These are phyloP conservation scores for Yamadazyma atlantica DNA, from an alignment of 1,139 yeast species.

Conservation along the genomic window DNA sequence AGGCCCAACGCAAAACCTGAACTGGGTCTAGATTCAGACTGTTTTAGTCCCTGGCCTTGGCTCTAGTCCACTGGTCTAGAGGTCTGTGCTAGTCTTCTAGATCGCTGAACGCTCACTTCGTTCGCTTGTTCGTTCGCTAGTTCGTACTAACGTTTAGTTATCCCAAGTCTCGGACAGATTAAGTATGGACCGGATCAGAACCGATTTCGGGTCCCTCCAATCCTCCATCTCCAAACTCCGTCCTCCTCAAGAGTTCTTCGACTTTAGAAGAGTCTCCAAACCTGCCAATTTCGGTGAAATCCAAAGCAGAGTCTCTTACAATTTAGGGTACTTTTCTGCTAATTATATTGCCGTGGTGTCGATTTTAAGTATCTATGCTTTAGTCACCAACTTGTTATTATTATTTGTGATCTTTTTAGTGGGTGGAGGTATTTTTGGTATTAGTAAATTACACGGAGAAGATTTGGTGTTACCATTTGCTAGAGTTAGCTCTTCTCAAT, in stretches of 20 bases:
- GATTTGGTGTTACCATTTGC: constrained; percentile 74
- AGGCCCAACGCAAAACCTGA: no score
- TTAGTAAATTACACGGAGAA: constrained; percentile 74
- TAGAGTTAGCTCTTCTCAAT: constrained; percentile 73
- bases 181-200: constrained; percentile 50
- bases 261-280: constrained; percentile 82
- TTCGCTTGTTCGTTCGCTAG: no score
- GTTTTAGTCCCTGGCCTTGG: no score
- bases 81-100: no score
- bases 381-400: constrained; percentile 80
- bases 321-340: constrained; percentile 82
- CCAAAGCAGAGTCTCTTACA: constrained; percentile 84
- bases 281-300: constrained; percentile 88
- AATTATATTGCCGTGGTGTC: constrained; percentile 79
- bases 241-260: constrained; percentile 93
- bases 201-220: constrained; percentile 47
- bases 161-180: constrained; percentile 49
- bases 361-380: constrained; percentile 54
- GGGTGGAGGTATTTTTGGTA: constrained; percentile 73
- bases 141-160: constrained; percentile 22
- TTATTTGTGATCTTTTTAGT: constrained; percentile 76
- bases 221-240: constrained; percentile 69
- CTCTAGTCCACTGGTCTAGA: no score
- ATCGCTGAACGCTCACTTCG: no score
- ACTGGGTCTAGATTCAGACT: no score